Evolutionary conservation across 2,329 filamentous ascomycete genomes (phyloP).

Genomic region (Aspergillus sp.): DNA sequence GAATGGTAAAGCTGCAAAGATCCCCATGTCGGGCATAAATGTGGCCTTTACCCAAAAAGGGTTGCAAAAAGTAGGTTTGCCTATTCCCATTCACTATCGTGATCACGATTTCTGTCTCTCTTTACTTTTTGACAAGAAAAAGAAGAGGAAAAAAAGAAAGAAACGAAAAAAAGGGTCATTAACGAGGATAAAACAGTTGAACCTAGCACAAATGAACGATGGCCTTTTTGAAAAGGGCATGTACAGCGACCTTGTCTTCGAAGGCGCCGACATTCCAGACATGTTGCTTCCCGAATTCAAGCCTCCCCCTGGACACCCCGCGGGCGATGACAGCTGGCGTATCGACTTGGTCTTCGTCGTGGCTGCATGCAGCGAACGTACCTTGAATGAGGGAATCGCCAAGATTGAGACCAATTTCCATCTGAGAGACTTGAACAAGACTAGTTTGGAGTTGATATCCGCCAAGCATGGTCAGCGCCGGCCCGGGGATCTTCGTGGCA

Average conservation of each 20-base stretch:
- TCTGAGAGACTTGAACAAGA: neutral
- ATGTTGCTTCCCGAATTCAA: constrained; percentile 15
- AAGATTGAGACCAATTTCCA: neutral
- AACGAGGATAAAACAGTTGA: too few relatives aligned
- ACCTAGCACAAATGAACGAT: neutral
- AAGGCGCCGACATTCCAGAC: constrained; percentile 11
- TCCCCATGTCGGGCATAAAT: too few relatives aligned
- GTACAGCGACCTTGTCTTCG: neutral
- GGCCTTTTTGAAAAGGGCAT: constrained; percentile 2
- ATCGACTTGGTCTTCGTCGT: constrained; percentile 15
- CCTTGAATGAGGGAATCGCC: too few relatives aligned
- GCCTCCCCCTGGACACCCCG: constrained; percentile 11
- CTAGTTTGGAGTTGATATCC: neutral
- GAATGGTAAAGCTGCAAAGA: too few relatives aligned
- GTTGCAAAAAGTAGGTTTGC: too few relatives aligned
- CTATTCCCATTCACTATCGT: too few relatives aligned
- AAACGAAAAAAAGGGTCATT: too few relatives aligned
- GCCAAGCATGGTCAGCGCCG: neutral
- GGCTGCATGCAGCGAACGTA: constrained; percentile 1
- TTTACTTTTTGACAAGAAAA: too few relatives aligned
- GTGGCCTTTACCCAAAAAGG: too few relatives aligned
- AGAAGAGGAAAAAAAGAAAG: too few relatives aligned
- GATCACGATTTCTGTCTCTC: too few relatives aligned
- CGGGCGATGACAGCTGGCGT: constrained; percentile 1
- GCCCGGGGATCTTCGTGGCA: constrained; percentile 2